Evolutionary conservation across 805 yeast species (phyloP).

Genomic region (Clavispora santaluciae): DNA sequence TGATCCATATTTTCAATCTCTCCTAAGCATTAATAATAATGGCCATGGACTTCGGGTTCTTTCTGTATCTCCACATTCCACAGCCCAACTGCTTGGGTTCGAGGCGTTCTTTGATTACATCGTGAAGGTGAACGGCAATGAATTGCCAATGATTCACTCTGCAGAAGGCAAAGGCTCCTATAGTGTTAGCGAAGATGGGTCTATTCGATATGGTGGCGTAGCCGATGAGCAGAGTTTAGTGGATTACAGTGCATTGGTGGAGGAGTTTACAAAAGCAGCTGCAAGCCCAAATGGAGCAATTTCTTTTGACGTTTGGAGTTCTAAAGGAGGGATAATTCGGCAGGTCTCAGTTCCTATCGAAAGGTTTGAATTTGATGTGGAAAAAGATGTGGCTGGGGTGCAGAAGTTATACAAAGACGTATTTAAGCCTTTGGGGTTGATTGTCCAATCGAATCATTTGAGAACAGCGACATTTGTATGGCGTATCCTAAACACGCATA

Average conservation of each 20-base stretch:
- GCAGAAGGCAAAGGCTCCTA: slow-evolving; percentile 22
- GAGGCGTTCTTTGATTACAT: slow-evolving; percentile 88
- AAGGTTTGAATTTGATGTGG: slow-evolving; percentile 5
- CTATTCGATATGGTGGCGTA: slow-evolving; percentile 32
- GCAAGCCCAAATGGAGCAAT: slow-evolving; percentile 35
- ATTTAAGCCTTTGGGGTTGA: slow-evolving; percentile 55
- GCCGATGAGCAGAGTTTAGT: slow-evolving; percentile 30
- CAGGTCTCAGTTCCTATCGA: slow-evolving; percentile 25
- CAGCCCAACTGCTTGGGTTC: slow-evolving; percentile 36
- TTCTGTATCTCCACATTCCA: slow-evolving; percentile 35
- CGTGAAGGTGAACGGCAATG: slow-evolving; percentile 72
- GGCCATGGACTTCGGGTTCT: slow-evolving; percentile 39
- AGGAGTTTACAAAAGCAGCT: slow-evolving; percentile 34
- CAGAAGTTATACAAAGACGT: slow-evolving; percentile 20
- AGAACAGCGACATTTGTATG: slow-evolving; percentile 77
- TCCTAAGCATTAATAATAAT: slow-evolving; percentile 30
- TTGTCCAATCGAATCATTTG: slow-evolving; percentile 74
- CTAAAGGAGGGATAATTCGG: slow-evolving; percentile 67
- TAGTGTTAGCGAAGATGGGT: slow-evolving; percentile 37
- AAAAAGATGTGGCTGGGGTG: slow-evolving; percentile 6
- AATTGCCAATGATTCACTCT: slow-evolving; percentile 40
- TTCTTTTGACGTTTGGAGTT: slow-evolving; percentile 71
- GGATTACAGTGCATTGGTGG: slow-evolving; percentile 39
- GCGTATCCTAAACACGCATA: slow-evolving; percentile 73
- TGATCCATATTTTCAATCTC: slow-evolving; percentile 35